A percentile compares a stretch with the other conserved stretches of the same genome.
These are phyloP conservation scores for Sugiyamaella valdiviana DNA, from an alignment of 805 yeast species.

Conservation along the genomic window DNA sequence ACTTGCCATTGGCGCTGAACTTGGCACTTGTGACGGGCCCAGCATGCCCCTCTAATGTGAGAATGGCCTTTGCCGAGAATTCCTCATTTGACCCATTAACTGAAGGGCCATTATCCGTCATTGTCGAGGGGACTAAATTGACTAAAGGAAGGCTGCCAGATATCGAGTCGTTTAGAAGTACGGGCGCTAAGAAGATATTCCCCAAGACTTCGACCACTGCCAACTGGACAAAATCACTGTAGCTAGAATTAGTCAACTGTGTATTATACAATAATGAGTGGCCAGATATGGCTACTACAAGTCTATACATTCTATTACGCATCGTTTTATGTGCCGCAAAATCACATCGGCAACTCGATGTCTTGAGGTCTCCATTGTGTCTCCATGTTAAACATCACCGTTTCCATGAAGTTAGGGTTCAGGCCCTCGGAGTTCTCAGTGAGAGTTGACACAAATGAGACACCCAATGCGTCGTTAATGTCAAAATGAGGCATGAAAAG, in stretches of 20 bases:
- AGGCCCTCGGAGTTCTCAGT: neutral
- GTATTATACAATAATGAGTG: too few species aligned
- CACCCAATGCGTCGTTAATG: neutral
- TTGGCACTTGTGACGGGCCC: slow-evolving; percentile 42
- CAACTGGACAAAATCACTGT: too few species aligned
- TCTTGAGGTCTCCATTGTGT: neutral
- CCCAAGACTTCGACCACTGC: neutral
- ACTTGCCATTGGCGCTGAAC: slow-evolving; percentile 55
- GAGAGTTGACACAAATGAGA: neutral
- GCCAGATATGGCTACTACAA: too few species aligned
- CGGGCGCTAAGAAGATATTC: neutral
- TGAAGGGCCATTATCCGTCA: neutral
- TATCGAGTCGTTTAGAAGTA: neutral
- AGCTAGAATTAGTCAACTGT: too few species aligned
- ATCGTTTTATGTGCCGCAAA: too few species aligned
- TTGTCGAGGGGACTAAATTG: neutral
- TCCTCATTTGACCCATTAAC: neutral
- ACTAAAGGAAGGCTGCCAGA: too few species aligned
- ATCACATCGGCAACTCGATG: too few species aligned
- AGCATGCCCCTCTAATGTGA: slow-evolving; percentile 13
- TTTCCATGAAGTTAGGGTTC: neutral
- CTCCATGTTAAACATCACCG: neutral
- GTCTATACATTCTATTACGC: too few species aligned
- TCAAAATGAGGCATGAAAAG: neutral
- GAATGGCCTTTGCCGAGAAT: neutral